Conservation (phyloP, 129 eudicot species). For the Flaveria trinervia region DNA sequence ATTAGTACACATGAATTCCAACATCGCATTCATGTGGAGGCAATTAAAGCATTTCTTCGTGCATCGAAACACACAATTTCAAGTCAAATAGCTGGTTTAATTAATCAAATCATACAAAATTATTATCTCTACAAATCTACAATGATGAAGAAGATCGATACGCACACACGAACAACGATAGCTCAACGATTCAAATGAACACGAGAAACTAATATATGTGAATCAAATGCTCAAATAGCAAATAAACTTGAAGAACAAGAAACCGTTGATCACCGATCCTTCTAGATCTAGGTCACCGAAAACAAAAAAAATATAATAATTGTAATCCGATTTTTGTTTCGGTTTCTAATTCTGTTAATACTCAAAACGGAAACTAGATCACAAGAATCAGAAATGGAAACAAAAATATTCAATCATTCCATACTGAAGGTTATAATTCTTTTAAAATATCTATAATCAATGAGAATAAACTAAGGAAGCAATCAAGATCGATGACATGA, state of each 20-base stretch:
- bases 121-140: background rate
- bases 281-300: constrained; percentile 21
- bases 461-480: too few species aligned
- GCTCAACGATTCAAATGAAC: background rate
- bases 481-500: background rate
- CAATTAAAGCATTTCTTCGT: constrained; percentile 32
- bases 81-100: background rate
- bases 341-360: background rate
- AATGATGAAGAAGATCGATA: constrained; percentile 2
- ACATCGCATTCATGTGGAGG: constrained; percentile 34
- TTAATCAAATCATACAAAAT: constrained; percentile 25
- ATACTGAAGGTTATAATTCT: too few species aligned
- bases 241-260: background rate
- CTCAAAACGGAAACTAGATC: constrained; percentile 20
- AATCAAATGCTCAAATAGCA: background rate
- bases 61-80: constrained; percentile 32
- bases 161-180: constrained; percentile 3
- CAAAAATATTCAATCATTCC: too few species aligned
- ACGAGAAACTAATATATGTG: background rate
- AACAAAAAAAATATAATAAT: background rate
- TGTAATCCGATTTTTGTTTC: too few species aligned
- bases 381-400: too few species aligned
- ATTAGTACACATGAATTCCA: constrained; percentile 27
- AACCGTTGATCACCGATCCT: background rate
- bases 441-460: too few species aligned